Evolutionary conservation across 176 grass and related monocot genomes (phyloP), one percentile per base, ranked within the genome.

Genomic region (Carex parvula): DNA sequence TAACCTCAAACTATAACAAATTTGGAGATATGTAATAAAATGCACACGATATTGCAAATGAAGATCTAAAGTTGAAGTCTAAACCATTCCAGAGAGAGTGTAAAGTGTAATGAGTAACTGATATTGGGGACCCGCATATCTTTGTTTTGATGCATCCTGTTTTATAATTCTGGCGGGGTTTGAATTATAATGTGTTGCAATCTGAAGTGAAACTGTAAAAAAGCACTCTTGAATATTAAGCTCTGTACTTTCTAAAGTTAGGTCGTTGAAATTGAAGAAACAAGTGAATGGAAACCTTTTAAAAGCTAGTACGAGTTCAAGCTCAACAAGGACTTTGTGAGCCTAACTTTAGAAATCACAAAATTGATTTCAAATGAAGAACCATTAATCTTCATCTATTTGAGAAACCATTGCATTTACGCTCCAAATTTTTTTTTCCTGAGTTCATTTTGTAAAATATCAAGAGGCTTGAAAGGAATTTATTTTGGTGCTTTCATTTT

Each of bases 141-240:
- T 74, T 75, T 69, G 14, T 69, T 69, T 29, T 54, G 13, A 54
- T 53, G 21, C 21, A 54, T 12, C 46, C 21, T 75, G 21, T 75
- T 75, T 54, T 75, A 75, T 75, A 53, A 75, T 54, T 75, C 70
- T 74, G 70, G 44, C 29, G 8, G 70, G 10, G 10, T 22, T 13
- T 53, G 44, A 50, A 39, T 39, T 39, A n/a, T n/a, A 6, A 39
- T 52, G 16, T 24, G 70, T 24, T 73, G 42, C 9, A 24, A 14
- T 22, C 42, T 73, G 21, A 73, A 73, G n/a, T 50, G 20, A 50
- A 73, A 73, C 50, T 73, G 70, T 73, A 73, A 50, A 73, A 72
- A 17, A 73, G 11, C n/a, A 52, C 3, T 48, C 41, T 13, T 46
- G 39, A 22, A 46, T 72, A 17, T 72, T 73, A 20, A 73, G 42